A percentile compares a stretch with the other conserved stretches of the same genome.
Evolutionary conservation across 257 asterid species (phyloP).

Genomic region (Primulina tabacum): DNA sequence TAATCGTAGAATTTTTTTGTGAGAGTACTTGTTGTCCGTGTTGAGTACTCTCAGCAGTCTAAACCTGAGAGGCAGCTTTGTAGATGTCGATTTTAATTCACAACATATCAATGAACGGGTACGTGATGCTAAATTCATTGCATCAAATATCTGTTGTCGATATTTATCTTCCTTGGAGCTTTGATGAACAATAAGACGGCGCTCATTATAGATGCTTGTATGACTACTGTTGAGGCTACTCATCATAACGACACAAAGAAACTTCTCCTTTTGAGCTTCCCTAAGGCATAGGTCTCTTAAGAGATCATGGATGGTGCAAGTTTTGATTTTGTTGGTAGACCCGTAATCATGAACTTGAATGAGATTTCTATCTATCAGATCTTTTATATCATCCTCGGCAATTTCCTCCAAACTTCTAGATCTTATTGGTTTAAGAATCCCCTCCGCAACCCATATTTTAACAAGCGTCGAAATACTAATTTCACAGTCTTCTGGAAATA

Average conservation of each 20-base stretch:
- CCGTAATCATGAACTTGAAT: not conserved
- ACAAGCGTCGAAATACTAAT: slow-evolving; percentile 20
- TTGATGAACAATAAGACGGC: not conserved
- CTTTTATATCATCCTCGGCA: slow-evolving; percentile 23
- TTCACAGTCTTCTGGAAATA: slow-evolving; percentile 16
- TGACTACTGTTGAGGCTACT: not conserved
- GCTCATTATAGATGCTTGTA: not conserved
- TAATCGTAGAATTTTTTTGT: no score
- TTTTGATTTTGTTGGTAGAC: slow-evolving; percentile 16
- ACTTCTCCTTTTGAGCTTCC: slow-evolving; percentile 22
- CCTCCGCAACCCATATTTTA: slow-evolving; percentile 30
- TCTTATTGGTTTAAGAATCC: slow-evolving; percentile 18
- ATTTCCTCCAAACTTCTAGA: slow-evolving; percentile 24
- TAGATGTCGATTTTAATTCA: no score
- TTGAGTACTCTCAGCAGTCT: no score
- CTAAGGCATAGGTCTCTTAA: slow-evolving; percentile 25
- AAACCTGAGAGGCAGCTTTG: no score
- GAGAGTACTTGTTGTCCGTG: no score
- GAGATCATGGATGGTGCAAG: slow-evolving; percentile 26
- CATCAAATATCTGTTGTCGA: no score
- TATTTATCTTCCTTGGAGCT: not conserved
- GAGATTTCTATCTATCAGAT: slow-evolving; percentile 24
- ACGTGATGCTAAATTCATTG: no score
- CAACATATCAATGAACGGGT: no score
- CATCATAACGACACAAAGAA: not conserved